A percentile compares a stretch with the other conserved stretches of the same genome.
These are phyloP conservation scores for Phytophthora lateralis DNA, from an alignment of 352 stramenopile species.

Conservation along the genomic window DNA sequence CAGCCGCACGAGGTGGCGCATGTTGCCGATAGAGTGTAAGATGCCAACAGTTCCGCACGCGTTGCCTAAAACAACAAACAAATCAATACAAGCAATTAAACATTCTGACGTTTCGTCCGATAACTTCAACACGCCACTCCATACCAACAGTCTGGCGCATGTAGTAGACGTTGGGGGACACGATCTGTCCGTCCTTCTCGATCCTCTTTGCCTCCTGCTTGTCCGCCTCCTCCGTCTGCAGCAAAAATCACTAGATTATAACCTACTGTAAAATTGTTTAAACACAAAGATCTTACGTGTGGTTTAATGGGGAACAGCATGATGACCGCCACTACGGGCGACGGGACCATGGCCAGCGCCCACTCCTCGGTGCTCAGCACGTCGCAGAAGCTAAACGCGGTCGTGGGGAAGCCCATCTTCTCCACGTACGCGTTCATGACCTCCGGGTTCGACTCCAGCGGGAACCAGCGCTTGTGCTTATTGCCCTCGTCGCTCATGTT, in stretches of 20 bases:
- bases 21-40: constrained; percentile 94
- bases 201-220: constrained; percentile 79
- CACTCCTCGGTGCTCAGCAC: constrained; percentile 97
- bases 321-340: constrained; percentile 92
- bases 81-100: constrained; percentile 10
- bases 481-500: constrained; percentile 46
- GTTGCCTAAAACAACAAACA: constrained; percentile 69
- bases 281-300: constrained; percentile 48
- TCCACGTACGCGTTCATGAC: constrained; percentile 96
- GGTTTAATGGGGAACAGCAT: constrained; percentile 97
- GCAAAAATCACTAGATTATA: constrained; percentile 1
- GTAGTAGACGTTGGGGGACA: constrained; percentile 86
- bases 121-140: constrained; percentile 10
- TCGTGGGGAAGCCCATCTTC: constrained; percentile 93
- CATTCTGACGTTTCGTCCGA: constrained; percentile 1
- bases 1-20: constrained; percentile 68
- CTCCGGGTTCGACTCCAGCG: constrained; percentile 94
- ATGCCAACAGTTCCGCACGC: constrained; percentile 96
- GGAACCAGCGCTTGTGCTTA: constrained; percentile 83
- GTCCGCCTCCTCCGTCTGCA: constrained; percentile 75
- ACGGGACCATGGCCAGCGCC: constrained; percentile 96
- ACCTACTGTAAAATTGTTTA: constrained; percentile 16
- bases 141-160: constrained; percentile 95
- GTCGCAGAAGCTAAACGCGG: constrained; percentile 91
- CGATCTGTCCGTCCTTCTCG: constrained; percentile 67